A percentile compares a stretch with the other conserved stretches of the same genome.
Evolutionary conservation across 305 asterid species (phyloP).

Genomic region (Fraxinus floribunda): DNA sequence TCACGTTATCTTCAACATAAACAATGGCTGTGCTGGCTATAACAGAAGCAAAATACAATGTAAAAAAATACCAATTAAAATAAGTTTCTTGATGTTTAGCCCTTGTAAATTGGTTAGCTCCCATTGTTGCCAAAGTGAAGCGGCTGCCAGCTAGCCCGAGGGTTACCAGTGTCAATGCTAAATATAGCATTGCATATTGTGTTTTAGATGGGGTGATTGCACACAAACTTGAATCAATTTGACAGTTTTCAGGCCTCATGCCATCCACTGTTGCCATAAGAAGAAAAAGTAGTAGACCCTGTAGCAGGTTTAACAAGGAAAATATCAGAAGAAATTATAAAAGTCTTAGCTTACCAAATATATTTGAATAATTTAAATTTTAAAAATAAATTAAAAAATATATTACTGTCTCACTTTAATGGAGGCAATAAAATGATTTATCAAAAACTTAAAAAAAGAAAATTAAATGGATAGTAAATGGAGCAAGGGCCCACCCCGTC

Average conservation of each 20-base stretch:
- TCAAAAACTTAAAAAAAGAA: too few relatives aligned
- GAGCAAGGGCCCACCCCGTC: too few relatives aligned
- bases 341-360: too few relatives aligned
- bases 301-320: not conserved
- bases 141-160: constrained; percentile 66
- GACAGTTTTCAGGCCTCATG: constrained; percentile 51
- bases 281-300: constrained; percentile 54
- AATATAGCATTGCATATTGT: constrained; percentile 48
- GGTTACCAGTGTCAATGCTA: constrained; percentile 44
- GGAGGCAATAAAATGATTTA: too few relatives aligned
- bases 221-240: constrained; percentile 32
- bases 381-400: too few relatives aligned
- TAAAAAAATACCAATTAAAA: constrained; percentile 69
- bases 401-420: too few relatives aligned
- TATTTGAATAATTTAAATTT: too few relatives aligned
- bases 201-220: constrained; percentile 41
- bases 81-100: constrained; percentile 45
- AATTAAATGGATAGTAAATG: too few relatives aligned
- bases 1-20: constrained; percentile 32
- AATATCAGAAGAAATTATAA: not conserved
- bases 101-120: constrained; percentile 58
- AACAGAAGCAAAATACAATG: constrained; percentile 50
- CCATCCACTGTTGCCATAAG: constrained; percentile 44
- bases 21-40: constrained; percentile 31
- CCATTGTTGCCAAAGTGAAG: constrained; percentile 68